These are phyloP conservation scores for Pinus tabuliformis DNA, from an alignment of 75 land plant species.

Conservation along the genomic window DNA sequence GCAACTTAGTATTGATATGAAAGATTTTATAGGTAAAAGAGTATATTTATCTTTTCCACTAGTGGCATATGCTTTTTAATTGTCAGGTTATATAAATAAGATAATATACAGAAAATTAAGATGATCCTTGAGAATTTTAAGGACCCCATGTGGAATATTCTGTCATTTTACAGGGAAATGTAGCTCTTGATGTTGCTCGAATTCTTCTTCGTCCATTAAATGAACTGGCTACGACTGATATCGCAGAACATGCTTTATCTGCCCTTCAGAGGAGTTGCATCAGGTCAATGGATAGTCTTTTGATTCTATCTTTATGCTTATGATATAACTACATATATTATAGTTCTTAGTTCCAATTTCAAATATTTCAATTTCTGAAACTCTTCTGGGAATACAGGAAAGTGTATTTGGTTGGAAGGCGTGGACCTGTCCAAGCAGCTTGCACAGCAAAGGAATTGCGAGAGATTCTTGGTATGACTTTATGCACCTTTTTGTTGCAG, in stretches of 20 bases:
- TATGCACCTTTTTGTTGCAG: not conserved
- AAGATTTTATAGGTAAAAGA: too few species aligned
- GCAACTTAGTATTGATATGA: too few species aligned
- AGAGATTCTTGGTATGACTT: conserved; percentile 73
- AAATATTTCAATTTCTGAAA: conserved; percentile 10
- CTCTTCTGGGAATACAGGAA: conserved; percentile 44
- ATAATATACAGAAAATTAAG: too few species aligned
- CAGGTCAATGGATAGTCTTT: conserved; percentile 38
- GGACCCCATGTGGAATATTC: not conserved
- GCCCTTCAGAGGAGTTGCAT: conserved; percentile 69
- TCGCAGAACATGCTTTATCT: conserved; percentile 81
- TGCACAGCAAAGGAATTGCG: conserved; percentile 98
- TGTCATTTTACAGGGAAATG: conserved; percentile 73
- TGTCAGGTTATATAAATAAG: too few species aligned
- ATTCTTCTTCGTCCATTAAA: conserved; percentile 69
- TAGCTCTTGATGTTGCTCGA: conserved; percentile 94
- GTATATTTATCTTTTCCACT: too few species aligned
- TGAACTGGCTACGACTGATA: conserved; percentile 83
- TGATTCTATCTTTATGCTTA: not conserved
- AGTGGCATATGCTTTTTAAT: too few species aligned
- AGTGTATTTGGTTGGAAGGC: conserved; percentile 91
- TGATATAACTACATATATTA: not conserved
- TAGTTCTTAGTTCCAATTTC: not conserved
- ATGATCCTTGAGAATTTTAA: not conserved
- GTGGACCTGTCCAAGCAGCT: conserved; percentile 98